Conservation (phyloP, 2,329 filamentous ascomycete species). For the Colletotrichum musicola region DNA sequence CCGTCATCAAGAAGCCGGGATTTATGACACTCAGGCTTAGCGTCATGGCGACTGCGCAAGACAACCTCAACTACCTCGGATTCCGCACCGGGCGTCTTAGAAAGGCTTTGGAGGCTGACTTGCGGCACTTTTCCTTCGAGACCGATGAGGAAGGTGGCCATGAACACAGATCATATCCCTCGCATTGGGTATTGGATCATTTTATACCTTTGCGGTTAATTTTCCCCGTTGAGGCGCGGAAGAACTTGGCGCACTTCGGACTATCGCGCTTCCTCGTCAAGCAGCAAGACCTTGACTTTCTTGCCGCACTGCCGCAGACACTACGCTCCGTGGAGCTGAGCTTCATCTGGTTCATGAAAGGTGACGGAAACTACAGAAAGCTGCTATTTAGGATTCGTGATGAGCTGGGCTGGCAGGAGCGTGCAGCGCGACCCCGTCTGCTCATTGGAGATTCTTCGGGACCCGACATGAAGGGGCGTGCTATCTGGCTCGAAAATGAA, state of each 20-base stretch:
- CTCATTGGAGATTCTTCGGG: background rate
- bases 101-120: constrained; percentile 37
- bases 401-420: constrained; percentile 38
- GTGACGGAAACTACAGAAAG: constrained; percentile 19
- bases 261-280: constrained; percentile 45
- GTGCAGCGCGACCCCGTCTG: constrained; percentile 25
- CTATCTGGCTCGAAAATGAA: constrained; percentile 29
- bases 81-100: constrained; percentile 40
- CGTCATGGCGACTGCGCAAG: constrained; percentile 35
- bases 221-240: constrained; percentile 47
- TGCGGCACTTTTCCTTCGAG: constrained; percentile 44
- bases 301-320: constrained; percentile 45
- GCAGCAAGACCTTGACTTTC: constrained; percentile 44
- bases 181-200: background rate
- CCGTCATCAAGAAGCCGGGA: constrained; percentile 43
- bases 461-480: background rate
- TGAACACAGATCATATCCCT: background rate
- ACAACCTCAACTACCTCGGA: constrained; percentile 21
- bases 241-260: constrained; percentile 47
- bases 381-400: constrained; percentile 43
- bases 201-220: constrained; percentile 44
- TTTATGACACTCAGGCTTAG: constrained; percentile 47
- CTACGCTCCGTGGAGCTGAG: constrained; percentile 50
- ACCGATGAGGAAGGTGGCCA: constrained; percentile 30
- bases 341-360: constrained; percentile 45